Conservation (phyloP, 139 green algal species). For the Volvox africanus region DNA sequence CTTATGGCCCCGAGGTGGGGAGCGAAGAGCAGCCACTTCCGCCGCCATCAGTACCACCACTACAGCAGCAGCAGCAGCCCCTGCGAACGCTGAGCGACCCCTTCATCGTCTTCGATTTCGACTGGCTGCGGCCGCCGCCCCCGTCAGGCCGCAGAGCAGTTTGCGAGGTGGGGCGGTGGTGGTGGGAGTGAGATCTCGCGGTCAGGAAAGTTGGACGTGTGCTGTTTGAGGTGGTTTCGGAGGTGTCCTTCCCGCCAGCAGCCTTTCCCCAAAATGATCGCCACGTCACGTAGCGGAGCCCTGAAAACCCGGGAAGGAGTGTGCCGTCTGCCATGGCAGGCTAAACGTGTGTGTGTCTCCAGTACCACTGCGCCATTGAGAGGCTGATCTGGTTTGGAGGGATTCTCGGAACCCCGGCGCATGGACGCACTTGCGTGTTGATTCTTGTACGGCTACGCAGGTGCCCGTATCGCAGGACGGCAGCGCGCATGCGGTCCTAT, state of each 20-base stretch:
- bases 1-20: neutral
- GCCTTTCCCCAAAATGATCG: too few species aligned
- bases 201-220: neutral
- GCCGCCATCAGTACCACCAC: neutral
- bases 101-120: conserved; percentile 47
- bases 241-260: too few species aligned
- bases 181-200: neutral
- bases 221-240: too few species aligned
- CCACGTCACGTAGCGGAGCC: too few species aligned
- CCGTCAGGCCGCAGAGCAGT: neutral
- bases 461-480: conserved; percentile 37
- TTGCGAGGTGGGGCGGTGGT: conserved; percentile 26
- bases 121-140: conserved; percentile 34
- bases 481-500: conserved; percentile 58
- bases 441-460: conserved; percentile 19
- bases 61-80: neutral
- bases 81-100: conserved; percentile 40
- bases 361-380: too few species aligned
- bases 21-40: neutral
- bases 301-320: too few species aligned
- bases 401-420: neutral
- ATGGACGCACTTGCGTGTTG: neutral
- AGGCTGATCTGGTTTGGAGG: neutral
- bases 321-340: too few species aligned
- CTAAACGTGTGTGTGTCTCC: too few species aligned